Base-by-base conservation (phyloP, 352 stramenopile genomes). In the Phytopythium kandeliae region DNA sequence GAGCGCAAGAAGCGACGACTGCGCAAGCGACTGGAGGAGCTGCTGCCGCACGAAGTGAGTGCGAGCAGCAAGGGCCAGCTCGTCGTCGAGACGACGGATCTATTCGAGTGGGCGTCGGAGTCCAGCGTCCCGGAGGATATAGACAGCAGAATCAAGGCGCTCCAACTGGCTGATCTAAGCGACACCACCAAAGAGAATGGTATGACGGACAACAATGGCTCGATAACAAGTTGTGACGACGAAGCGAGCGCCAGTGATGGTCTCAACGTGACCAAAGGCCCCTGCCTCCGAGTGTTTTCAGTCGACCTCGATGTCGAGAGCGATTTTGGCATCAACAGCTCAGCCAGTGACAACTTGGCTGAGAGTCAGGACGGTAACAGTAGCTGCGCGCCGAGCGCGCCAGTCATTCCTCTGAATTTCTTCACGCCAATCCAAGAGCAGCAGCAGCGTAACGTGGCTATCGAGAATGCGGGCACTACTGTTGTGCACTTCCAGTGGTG, bases 61-160 rank as follows among this genome's bases (percentile, higher is more conserved):
- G 38, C 44, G 8, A 85, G 77, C 43, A 50, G 64, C 6, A 74
- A 65, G 45, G 71, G 69, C n/a, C 61, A 72, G 10, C 44, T 91
- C 22, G 63, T 63, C 19, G 73, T 91, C 4, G 66, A 66, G 16
- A 88, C 79, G 3, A 40, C 54, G 4, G 79, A 91, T 47, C 55
- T 93, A 26, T 91, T 90, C 46, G 69, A 82, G 25, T 93, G 82
- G 82, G 82, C 79, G 25, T 63, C 65, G 5, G 57, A 36, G 24
- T 40, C 31, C 2, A 24, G 4, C 9, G 6, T 19, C 26, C 45
- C 60, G 41, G 55, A 45, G 4, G 25, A 47, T n/a, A 40, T 17
- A 2, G 33, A 55, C 26, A 33, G 57, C n/a, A n/a, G 16, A 0
- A 12, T 12, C 17, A 43, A 53, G 16, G 38, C 38, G 16, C 47